These are phyloP conservation scores for Novymonas esmeraldas DNA, from an alignment of 208 protist genomes.

Conservation along the genomic window DNA sequence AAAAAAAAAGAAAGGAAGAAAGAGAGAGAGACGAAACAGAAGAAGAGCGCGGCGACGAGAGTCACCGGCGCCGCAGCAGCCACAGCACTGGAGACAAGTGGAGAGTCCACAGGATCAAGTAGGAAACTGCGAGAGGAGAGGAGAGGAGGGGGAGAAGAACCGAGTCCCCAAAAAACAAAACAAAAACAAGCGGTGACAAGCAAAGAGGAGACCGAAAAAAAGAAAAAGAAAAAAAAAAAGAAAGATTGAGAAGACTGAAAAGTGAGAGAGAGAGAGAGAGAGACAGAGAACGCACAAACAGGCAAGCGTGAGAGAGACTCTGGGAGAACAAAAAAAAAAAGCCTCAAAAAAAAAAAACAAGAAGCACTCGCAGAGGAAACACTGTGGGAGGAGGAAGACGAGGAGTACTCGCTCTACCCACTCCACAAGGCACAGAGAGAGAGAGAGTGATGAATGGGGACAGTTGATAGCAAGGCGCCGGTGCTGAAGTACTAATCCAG, in stretches of 20 bases:
- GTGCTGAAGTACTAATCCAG: too few relatives aligned
- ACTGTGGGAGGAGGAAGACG: too few relatives aligned
- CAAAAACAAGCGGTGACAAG: neutral
- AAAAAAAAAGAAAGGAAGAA: constrained; percentile 2
- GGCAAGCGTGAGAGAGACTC: neutral
- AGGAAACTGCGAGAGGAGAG: neutral
- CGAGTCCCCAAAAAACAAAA: constrained; percentile 7
- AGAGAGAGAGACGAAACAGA: neutral
- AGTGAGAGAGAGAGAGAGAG: neutral
- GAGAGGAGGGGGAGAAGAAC: neutral
- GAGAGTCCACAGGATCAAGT: neutral
- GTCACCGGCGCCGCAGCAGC: too few relatives aligned
- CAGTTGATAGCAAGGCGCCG: too few relatives aligned
- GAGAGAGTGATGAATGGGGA: too few relatives aligned
- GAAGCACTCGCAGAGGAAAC: too few relatives aligned
- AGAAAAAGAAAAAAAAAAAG: constrained; percentile 1
- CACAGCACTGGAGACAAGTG: neutral
- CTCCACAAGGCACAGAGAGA: too few relatives aligned
- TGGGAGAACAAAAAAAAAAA: too few relatives aligned
- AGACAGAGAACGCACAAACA: neutral
- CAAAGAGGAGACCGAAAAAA: neutral
- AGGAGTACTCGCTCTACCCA: too few relatives aligned
- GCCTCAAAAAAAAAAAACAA: too few relatives aligned
- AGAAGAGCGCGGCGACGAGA: neutral
- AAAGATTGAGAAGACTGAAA: neutral